Conservation (phyloP, 805 yeast genomes). For the Priceomyces haplophilus region DNA sequence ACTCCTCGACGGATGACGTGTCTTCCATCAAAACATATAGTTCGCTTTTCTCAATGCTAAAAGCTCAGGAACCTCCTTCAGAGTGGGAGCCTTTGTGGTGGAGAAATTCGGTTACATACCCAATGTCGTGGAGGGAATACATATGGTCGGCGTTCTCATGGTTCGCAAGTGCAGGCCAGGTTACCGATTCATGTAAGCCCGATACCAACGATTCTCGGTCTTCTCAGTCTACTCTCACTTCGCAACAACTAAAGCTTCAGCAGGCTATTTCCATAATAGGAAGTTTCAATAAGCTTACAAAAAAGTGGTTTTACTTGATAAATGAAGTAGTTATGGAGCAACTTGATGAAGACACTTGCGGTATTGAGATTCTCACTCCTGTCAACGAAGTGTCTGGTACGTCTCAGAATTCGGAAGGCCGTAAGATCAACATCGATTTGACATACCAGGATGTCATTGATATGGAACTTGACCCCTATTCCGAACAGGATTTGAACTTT, state of each 20-base stretch:
- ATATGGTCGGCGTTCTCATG: slow-evolving; percentile 71
- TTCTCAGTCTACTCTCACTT: slow-evolving; percentile 3
- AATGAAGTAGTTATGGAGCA: slow-evolving; percentile 35
- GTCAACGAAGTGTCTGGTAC: slow-evolving; percentile 4
- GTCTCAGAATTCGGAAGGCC: neutral
- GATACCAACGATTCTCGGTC: slow-evolving; percentile 6
- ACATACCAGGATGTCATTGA: slow-evolving; percentile 41
- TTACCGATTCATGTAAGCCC: slow-evolving; percentile 10
- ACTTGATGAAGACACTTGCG: slow-evolving; percentile 11
- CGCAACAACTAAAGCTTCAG: slow-evolving; percentile 7
- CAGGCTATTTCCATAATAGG: slow-evolving; percentile 30
- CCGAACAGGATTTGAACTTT: slow-evolving; percentile 35
- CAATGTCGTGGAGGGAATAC: slow-evolving; percentile 54
- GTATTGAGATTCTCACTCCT: neutral
- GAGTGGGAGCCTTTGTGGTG: slow-evolving; percentile 41
- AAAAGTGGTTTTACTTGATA: slow-evolving; percentile 34
- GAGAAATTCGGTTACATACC: slow-evolving; percentile 41
- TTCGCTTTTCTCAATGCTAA: slow-evolving; percentile 17
- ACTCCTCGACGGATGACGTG: slow-evolving; percentile 24
- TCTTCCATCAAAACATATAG: slow-evolving; percentile 28
- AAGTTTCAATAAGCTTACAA: slow-evolving; percentile 38
- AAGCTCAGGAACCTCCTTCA: slow-evolving; percentile 7
- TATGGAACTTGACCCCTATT: slow-evolving; percentile 43
- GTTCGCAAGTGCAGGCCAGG: slow-evolving; percentile 87
- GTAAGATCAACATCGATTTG: slow-evolving; percentile 25